Evolutionary conservation across 345 rosid species (phyloP).

Genomic region (Ailanthus altissimus): DNA sequence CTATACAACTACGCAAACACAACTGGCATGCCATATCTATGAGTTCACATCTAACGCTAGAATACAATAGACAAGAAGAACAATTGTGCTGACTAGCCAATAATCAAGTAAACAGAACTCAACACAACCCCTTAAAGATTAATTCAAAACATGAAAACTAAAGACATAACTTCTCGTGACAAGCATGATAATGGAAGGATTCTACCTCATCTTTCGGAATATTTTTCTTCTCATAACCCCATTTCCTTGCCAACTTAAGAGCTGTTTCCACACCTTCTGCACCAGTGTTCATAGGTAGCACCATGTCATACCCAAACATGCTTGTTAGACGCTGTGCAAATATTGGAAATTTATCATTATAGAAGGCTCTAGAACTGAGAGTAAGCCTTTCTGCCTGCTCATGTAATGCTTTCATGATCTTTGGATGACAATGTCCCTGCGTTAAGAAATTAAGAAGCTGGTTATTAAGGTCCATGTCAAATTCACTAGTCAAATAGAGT

Average conservation of each 20-base stretch:
- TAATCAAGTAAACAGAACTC: not conserved
- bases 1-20: not conserved
- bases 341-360: constrained; percentile 79
- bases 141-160: not conserved
- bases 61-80: not conserved
- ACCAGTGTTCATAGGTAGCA: constrained; percentile 97
- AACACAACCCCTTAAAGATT: not conserved
- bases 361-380: constrained; percentile 85
- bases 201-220: constrained; percentile 79
- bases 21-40: not conserved
- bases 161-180: not conserved
- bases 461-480: constrained; percentile 11
- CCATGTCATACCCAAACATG: constrained; percentile 94
- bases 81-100: not conserved
- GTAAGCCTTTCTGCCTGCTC: constrained; percentile 88
- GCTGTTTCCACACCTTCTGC: constrained; percentile 99
- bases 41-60: not conserved
- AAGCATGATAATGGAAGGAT: not conserved
- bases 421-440: constrained; percentile 97
- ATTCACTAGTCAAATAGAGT: not conserved
- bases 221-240: constrained; percentile 85
- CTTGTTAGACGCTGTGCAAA: constrained; percentile 78
- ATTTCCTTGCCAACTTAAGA: constrained; percentile 90
- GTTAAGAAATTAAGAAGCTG: constrained; percentile 18
- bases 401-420: constrained; percentile 74